A percentile compares a stretch with the other conserved stretches of the same genome.
phyloP scores from a whole-genome alignment of 108 stramenopile species.

The Schizochytrium sp. region DNA sequence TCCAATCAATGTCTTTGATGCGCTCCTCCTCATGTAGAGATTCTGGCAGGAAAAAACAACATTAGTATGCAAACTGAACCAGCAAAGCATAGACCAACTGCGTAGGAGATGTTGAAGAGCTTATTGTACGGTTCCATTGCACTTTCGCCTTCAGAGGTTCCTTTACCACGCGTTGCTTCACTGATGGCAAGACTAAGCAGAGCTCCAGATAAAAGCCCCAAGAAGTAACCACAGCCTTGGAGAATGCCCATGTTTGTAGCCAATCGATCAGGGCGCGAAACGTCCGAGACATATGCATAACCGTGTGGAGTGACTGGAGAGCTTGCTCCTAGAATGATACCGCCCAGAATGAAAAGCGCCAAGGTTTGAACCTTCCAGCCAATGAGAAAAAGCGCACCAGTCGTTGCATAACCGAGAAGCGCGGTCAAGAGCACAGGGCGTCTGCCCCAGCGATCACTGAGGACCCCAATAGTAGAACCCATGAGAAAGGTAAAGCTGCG shows the following conservation, averaged over 20 bases:
- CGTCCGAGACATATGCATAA: constrained; percentile 13
- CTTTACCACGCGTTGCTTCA: background rate
- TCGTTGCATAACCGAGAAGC: background rate
- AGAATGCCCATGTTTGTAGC: constrained; percentile 17
- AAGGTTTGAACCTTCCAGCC: background rate
- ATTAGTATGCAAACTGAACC: background rate
- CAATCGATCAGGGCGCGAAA: background rate
- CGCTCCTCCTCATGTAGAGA: background rate
- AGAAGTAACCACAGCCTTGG: constrained; percentile 7
- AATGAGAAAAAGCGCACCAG: background rate
- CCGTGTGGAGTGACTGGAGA: background rate
- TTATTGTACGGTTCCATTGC: background rate
- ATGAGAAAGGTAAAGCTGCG: background rate
- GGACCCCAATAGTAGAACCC: background rate
- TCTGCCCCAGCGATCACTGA: constrained; percentile 26
- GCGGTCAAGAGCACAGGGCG: constrained; percentile 3
- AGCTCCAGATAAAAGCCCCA: background rate
- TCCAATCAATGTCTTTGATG: background rate
- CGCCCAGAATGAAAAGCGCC: constrained; percentile 38
- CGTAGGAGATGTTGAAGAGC: constrained; percentile 25
- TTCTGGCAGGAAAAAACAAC: background rate
- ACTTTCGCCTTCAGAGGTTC: background rate
- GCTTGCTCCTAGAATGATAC: background rate
- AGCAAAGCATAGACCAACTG: background rate
- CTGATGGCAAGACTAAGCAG: background rate